Base-by-base conservation (phyloP, 2,329 filamentous ascomycete species). In the Ascochyta fabae region DNA sequence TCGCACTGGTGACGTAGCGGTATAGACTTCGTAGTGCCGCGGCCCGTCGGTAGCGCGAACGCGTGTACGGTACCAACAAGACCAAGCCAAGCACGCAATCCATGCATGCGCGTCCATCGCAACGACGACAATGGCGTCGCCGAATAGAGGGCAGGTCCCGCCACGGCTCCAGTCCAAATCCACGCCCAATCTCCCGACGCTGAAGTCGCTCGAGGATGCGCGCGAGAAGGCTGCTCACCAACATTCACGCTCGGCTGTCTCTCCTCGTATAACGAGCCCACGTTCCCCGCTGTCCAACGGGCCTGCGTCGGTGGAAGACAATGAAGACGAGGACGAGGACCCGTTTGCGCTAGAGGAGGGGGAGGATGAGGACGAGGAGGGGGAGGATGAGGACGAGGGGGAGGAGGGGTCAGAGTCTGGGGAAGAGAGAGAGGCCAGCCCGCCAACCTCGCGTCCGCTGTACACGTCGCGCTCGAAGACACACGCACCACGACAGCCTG, bases 101-200 rank as follows among this genome's bases (percentile, higher is more conserved):
- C 41, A 22, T 51, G 52, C 58, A 60, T 62, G 46, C 47, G 50
- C 48, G 53, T 49, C 58, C 40, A 39, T 33, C 19, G 43, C 27
- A n/a, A 52, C 47, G 45, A 67, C 66, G 54, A 64, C 66, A 79
- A 75, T 78, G 53, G 24, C 19, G 1, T 39, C 47, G 15, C 33
- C 53, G 29, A 47, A 34, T 15, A 24, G 78, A 39, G 65, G 57
- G n/a, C 59, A 64, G 4, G 64, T 75, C 2, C 77, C 76, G 23
- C 44, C 67, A n/a, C 75, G 74, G 23, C 70, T 79, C 51, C 77
- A 79, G 50, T 81, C 79, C 31, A 77, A 77, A 52, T 81, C 79
- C 0, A 80, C 79, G 3, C 79, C 80, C 5, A 80, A 80, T 51
- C 68, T 81, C 2, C 75, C 79, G 1, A 79, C 78, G 0, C 60